Base-by-base conservation (phyloP, 2,329 filamentous ascomycete genomes). In the Huntiella moniliformis region DNA sequence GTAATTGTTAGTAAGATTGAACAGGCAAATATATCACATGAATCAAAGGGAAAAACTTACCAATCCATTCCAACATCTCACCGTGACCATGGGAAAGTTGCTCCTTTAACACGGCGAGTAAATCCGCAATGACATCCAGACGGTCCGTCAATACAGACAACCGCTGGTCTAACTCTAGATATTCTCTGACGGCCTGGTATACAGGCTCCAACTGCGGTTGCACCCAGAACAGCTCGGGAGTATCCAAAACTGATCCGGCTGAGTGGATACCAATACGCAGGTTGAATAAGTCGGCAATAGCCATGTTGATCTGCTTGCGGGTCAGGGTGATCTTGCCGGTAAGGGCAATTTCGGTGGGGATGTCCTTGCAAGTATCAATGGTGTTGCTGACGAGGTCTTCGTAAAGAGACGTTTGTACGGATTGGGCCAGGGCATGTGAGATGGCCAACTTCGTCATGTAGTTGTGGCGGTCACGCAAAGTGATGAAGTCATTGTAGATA, bases 401-500 rank as follows among this genome's bases (percentile, higher is more conserved):
- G 57, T 96, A 96, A 5, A 96, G 73, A 4, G 85, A 94, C 2
- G 91, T 98, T 75, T 98, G 96, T 57, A 96, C 91, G 52, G 84
- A 93, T 61, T 98, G 91, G 0, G 88, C 83, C 41, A 98, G 67
- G 2, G 91, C 91, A 64, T 98, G 91, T 12, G 85, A 93, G 58
- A 96, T 96, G 47, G 88, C 86, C 34, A 96, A 68, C 65, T 96
- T 96, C 54, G 82, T 92, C 91, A 96, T 96, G 65, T 96, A 93
- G 61, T 93, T 94, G 56, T 79, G 79, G 63, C 93, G 94, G 56
- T 96, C 88, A 42, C 87, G 73, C 50, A 98, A 64, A 2, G 84
- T 91, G 61, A 98, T 98, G 56, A 98, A 98, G 63, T 98, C 91
- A 62, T 98, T 98, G 71, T 98, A 98, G 61, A 98, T 98, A 44